A percentile compares a stretch with the other conserved stretches of the same genome.
These are phyloP conservation scores for Apocynum venetum DNA, from an alignment of 257 asterid genomes.

Conservation along the genomic window DNA sequence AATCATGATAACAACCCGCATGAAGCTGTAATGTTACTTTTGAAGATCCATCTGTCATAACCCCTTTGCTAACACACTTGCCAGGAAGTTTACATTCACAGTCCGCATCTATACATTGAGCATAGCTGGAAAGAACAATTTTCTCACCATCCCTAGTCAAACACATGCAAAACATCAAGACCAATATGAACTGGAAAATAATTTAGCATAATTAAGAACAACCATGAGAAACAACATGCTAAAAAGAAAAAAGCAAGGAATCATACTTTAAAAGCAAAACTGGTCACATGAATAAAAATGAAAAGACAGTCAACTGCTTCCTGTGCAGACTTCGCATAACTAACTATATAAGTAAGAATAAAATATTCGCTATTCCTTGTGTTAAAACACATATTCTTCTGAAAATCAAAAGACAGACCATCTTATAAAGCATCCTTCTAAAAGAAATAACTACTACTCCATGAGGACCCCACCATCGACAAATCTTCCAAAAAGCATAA, in stretches of 20 bases:
- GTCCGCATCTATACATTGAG: constrained; percentile 46
- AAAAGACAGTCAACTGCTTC: background rate
- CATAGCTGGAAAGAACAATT: constrained; percentile 45
- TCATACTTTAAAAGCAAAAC: background rate
- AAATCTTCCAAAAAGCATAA: background rate
- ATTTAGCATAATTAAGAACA: background rate
- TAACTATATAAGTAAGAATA: background rate
- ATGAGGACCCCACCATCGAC: background rate
- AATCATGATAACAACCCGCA: constrained; percentile 76
- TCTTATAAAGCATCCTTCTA: background rate
- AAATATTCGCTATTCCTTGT: background rate
- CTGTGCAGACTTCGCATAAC: background rate
- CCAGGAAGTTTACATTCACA: constrained; percentile 57
- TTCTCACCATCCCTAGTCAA: constrained; percentile 65
- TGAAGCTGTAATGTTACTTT: constrained; percentile 54
- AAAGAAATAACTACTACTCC: background rate
- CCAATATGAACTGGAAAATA: constrained; percentile 5
- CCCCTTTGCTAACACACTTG: constrained; percentile 17
- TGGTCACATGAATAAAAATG: background rate
- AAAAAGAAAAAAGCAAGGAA: background rate
- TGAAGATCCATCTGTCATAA: constrained; percentile 21
- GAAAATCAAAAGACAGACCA: constrained; percentile 3
- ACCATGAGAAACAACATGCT: background rate
- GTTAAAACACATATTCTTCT: background rate
- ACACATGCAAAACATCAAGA: constrained; percentile 14